phyloP scores from a whole-genome alignment of 2,329 filamentous ascomycete species.

The Apiospora aurea region DNA sequence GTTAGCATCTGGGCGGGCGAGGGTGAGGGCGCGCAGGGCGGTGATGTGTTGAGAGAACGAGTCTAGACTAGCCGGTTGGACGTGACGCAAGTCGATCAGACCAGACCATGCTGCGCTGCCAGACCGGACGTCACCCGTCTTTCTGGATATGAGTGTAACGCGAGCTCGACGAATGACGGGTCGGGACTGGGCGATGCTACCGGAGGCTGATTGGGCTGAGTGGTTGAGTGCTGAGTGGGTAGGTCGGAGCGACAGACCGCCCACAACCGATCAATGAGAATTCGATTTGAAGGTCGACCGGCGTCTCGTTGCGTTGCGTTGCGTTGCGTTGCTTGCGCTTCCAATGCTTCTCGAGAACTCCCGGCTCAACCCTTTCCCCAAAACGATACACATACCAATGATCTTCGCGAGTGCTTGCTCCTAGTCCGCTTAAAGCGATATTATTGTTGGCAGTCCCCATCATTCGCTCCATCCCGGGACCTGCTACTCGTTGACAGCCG shows the following conservation, averaged over 20 bases:
- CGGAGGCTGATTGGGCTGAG: constrained; percentile 22
- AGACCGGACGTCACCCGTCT: constrained; percentile 1
- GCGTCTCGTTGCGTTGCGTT: not conserved
- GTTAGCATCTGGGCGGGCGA: not conserved
- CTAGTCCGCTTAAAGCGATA: constrained; percentile 10
- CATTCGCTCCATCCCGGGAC: not conserved
- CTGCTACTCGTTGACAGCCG: not conserved
- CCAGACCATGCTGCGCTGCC: not conserved
- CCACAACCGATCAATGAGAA: not conserved
- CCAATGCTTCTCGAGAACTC: not conserved
- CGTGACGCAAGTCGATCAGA: not conserved
- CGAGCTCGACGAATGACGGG: constrained; percentile 3
- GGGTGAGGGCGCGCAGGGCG: not conserved
- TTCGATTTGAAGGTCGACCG: not conserved
- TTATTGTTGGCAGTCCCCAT: not conserved
- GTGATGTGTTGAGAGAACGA: constrained; percentile 12
- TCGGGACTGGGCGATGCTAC: not conserved
- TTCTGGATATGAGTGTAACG: constrained; percentile 15
- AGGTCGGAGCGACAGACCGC: not conserved
- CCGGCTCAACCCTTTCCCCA: not conserved
- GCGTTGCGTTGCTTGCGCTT: not conserved
- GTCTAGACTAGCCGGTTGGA: constrained; percentile 7
- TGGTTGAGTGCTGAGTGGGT: not conserved
- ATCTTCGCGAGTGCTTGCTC: not conserved
- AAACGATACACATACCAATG: constrained; percentile 7